Evolutionary conservation across 768 basidiomycete genomes (phyloP), one percentile per base, ranked within the genome.

Genomic region (Panellus pusillus): DNA sequence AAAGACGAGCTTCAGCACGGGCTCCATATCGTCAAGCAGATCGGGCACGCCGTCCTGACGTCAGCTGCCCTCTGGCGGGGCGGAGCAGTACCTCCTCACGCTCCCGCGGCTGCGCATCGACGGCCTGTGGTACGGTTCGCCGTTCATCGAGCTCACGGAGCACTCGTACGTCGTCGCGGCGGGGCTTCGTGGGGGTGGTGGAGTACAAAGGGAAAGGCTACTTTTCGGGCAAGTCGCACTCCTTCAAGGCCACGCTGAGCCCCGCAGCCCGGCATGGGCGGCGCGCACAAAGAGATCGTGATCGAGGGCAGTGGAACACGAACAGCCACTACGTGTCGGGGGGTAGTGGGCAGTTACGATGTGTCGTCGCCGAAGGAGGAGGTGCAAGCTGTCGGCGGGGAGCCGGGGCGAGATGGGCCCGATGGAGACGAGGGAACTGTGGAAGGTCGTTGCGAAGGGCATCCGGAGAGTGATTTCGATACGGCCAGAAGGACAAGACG

Each of bases 131-230:
- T 84, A 88, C 63, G 88, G 88, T 12, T 89, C 89, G 13, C 93
- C 93, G 3, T 94, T 94, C 73, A 93, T 95, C 65, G 95, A 98
- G 74, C 83, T 97, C 36, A 18, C 38, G 35, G 49, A 40, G 3
- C 1, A 28, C 5, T 88, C 85, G 47, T 81, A 88, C 70, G 96
- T 99, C 66, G 60, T 75, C 58, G n/a, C n/a, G 73, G 80, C 47
- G 73, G 72, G 70, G 73, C 12, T 70, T 68, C 52, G 65, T 72
- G 50, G 67, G 65, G n/a, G 61, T 79, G 68, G 86, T 98, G 68
- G 92, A 96, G 61, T 98, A 96, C 79, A 93, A 93, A 67, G 96
- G 95, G 70, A 93, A 92, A 66, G 96, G 95, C 24, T 98, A 95
- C 74, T 92, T 98, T 68, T 82, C 84, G 32, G 95, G 96, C 50